Evolutionary conservation across 1,284 basidiomycete species (phyloP).

Genomic region (Golubevia sp.): DNA sequence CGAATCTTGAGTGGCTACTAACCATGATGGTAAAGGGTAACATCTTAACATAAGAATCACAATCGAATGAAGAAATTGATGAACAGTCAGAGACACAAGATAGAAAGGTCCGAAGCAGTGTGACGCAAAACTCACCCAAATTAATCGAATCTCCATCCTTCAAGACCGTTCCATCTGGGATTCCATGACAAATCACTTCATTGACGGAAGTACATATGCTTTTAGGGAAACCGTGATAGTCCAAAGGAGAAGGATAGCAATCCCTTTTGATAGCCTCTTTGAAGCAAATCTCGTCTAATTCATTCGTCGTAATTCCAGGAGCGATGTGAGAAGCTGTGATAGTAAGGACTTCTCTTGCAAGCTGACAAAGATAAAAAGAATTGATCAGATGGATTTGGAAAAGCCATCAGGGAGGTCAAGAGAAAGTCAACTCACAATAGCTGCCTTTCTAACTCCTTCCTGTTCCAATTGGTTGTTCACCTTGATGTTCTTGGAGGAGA

Average conservation of each 20-base stretch:
- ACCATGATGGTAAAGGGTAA: conserved; percentile 65
- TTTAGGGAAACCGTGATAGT: conserved; percentile 91
- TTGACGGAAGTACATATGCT: conserved; percentile 96
- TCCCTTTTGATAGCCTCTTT: conserved; percentile 87
- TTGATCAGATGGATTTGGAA: conserved; percentile 2
- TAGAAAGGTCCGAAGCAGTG: background rate
- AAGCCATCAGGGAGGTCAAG: background rate
- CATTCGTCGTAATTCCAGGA: conserved; percentile 93
- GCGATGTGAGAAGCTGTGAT: conserved; percentile 80
- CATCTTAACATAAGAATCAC: conserved; percentile 86
- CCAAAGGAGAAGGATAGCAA: conserved; percentile 90
- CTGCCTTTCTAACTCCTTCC: conserved; percentile 46
- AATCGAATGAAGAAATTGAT: conserved; percentile 80
- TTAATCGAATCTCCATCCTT: conserved; percentile 25
- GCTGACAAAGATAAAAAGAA: conserved; percentile 64
- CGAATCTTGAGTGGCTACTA: conserved; percentile 1
- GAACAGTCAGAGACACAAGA: conserved; percentile 86
- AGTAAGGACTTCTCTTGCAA: conserved; percentile 88
- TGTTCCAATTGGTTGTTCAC: conserved; percentile 44
- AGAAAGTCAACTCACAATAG: conserved; percentile 13
- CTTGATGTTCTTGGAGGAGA: conserved; percentile 46
- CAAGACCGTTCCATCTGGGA: conserved; percentile 71
- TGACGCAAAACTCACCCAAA: conserved; percentile 10
- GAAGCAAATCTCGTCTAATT: conserved; percentile 88
- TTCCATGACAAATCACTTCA: conserved; percentile 95